Conservation (phyloP, 1,139 yeast species). For the Kluyveromyces marxianus region DNA sequence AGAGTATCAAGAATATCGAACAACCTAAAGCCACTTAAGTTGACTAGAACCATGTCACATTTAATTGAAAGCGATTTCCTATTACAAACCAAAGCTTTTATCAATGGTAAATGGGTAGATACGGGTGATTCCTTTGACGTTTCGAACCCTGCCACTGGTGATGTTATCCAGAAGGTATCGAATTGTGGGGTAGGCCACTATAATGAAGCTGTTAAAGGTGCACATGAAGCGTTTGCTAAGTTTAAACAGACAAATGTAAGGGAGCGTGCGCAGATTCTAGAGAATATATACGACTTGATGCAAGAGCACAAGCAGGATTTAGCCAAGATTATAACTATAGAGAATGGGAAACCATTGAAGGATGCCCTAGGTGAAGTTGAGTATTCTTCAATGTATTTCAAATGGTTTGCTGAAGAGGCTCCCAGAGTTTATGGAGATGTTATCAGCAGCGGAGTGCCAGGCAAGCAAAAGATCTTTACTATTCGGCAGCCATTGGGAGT, state of each 20-base stretch:
- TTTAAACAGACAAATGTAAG: slow-evolving; percentile 38
- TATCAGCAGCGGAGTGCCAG: slow-evolving; percentile 24
- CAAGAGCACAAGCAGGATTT: slow-evolving; percentile 30
- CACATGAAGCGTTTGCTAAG: slow-evolving; percentile 33
- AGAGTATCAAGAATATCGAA: not conserved
- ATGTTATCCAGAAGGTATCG: slow-evolving; percentile 35
- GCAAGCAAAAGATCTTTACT: slow-evolving; percentile 34
- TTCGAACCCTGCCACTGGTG: slow-evolving; percentile 40
- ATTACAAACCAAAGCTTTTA: slow-evolving; percentile 36
- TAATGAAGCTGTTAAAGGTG: slow-evolving; percentile 36
- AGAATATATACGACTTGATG: slow-evolving; percentile 30
- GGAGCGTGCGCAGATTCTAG: slow-evolving; percentile 35
- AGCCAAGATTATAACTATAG: slow-evolving; percentile 31
- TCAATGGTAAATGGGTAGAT: slow-evolving; percentile 41
- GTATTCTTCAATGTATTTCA: slow-evolving; percentile 34
- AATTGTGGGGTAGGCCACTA: slow-evolving; percentile 35
- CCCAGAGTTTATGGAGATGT: slow-evolving; percentile 32
- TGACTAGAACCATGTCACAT: slow-evolving; percentile 5
- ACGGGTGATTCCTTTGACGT: slow-evolving; percentile 37
- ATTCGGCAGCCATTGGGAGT: slow-evolving; percentile 51
- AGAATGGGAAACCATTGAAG: slow-evolving; percentile 33
- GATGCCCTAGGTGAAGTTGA: slow-evolving; percentile 34
- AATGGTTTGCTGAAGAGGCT: slow-evolving; percentile 38
- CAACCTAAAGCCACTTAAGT: not conserved
- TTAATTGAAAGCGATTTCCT: slow-evolving; percentile 32